Base-by-base conservation (phyloP, 495 filamentous ascomycete species). In the Penicillium pulvis region DNA sequence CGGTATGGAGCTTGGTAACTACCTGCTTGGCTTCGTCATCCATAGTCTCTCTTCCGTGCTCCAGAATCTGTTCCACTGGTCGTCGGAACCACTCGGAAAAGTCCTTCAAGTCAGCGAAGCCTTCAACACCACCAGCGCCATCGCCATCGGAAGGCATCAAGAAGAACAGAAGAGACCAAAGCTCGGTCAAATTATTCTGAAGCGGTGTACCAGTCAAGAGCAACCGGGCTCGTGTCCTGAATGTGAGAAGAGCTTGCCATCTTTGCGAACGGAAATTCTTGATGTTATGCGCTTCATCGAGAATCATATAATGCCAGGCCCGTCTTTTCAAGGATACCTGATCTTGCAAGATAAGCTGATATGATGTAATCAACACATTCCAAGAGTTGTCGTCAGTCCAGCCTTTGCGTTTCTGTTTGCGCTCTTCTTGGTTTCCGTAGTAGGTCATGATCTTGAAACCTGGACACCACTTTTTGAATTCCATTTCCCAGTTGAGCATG, bases 401-500 rank as follows among this genome's bases (percentile, higher is more conserved):
- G 20, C 93, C 93, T 63, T 87, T 85, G 43, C 95, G 87, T 74
- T 97, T 97, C 64, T 85, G 81, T 70, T 90, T 91, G 19, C 95
- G 88, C 76, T 98, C 93, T 59, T 98, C 94, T 65, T 89, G 86
- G 42, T 85, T 90, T 14, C 95, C 95, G 69, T 98, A 98, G 77
- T 99, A 99, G 2, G 92, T 93, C 60, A 98, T 85, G 58, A 98
- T 93, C 69, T 97, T 98, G 82, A 99, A 99, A 2, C 95, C 95
- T 12, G 95, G 95, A 50, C 91, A 92, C 87, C 92, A 99, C 72
- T 98, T 98, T 68, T 98, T 98, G 81, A 99, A 99, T 72, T 99
- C 95, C 88, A 97, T 97, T 70, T 98, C 95, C 95, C 95, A 99
- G 70, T 99, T 99, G 52, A 99, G 85, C 81, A 99, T 97, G 30